Percentiles rank a stretch among this genome's conserved stretches.
These are phyloP conservation scores for Clavispora phyllophila DNA, from an alignment of 805 yeast species.

Conservation along the genomic window DNA sequence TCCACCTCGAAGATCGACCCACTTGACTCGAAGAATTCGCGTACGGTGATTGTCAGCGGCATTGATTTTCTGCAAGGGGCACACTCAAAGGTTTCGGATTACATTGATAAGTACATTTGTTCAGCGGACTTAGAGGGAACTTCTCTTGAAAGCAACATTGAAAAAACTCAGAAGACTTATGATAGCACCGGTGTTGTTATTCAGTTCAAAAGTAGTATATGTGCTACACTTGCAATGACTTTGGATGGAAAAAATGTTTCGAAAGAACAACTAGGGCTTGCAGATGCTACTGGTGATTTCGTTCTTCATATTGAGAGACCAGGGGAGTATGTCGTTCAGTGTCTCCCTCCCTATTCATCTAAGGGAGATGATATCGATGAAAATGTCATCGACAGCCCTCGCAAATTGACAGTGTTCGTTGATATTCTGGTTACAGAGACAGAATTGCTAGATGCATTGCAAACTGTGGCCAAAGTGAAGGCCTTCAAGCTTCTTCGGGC, in stretches of 20 bases:
- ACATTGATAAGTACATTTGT: constrained; percentile 41
- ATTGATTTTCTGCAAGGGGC: constrained; percentile 30
- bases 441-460: constrained; percentile 38
- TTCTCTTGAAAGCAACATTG: constrained; percentile 27
- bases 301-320: constrained; percentile 23
- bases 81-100: constrained; percentile 37
- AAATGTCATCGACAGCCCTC: constrained; percentile 36
- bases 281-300: neutral
- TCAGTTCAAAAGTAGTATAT: constrained; percentile 44
- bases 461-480: constrained; percentile 35
- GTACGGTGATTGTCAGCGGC: constrained; percentile 25
- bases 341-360: constrained; percentile 14
- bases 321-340: constrained; percentile 31
- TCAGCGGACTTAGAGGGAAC: constrained; percentile 39
- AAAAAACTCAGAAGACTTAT: constrained; percentile 29
- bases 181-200: constrained; percentile 40
- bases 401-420: constrained; percentile 43
- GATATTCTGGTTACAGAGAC: constrained; percentile 43
- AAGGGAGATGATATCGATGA: constrained; percentile 20
- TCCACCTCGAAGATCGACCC: constrained; percentile 35
- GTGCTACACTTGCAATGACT: constrained; percentile 52
- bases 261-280: constrained; percentile 3
- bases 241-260: constrained; percentile 32
- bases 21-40: constrained; percentile 30
- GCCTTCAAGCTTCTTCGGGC: constrained; percentile 43